These are phyloP conservation scores for Ustilago loliicola DNA, from an alignment of 1,284 basidiomycete species.

Conservation along the genomic window DNA sequence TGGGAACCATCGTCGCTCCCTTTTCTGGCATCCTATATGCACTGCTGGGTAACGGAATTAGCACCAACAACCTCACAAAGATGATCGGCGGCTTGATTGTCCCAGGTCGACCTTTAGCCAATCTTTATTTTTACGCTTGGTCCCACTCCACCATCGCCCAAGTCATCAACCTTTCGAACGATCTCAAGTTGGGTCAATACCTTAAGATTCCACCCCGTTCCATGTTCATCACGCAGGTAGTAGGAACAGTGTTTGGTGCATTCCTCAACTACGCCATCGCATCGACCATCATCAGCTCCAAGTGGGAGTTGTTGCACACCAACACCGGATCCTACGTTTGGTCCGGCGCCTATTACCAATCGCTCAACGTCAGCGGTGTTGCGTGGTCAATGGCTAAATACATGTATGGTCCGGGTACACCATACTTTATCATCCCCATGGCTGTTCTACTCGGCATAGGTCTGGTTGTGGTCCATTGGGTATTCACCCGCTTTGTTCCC, in stretches of 20 bases:
- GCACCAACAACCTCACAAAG: slow-evolving; percentile 52
- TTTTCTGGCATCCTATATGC: slow-evolving; percentile 48
- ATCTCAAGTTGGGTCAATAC: slow-evolving; percentile 59
- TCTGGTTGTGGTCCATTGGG: slow-evolving; percentile 32
- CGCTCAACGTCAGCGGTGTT: slow-evolving; percentile 37
- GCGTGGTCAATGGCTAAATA: slow-evolving; percentile 51
- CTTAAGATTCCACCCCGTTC: slow-evolving; percentile 58
- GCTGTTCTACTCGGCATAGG: slow-evolving; percentile 35
- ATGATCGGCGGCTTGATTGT: slow-evolving; percentile 49
- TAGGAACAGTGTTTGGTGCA: slow-evolving; percentile 45
- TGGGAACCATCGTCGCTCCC: slow-evolving; percentile 46
- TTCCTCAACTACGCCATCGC: slow-evolving; percentile 53
- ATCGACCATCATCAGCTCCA: slow-evolving; percentile 31
- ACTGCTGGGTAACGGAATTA: slow-evolving; percentile 36
- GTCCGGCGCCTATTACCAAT: slow-evolving; percentile 39
- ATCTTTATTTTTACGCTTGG: slow-evolving; percentile 56
- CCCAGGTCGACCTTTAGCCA: slow-evolving; percentile 53
- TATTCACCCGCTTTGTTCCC: slow-evolving; percentile 18
- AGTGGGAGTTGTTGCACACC: slow-evolving; percentile 49
- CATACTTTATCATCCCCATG: slow-evolving; percentile 49
- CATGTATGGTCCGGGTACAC: slow-evolving; percentile 29
- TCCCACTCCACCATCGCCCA: slow-evolving; percentile 48
- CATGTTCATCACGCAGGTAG: slow-evolving; percentile 51
- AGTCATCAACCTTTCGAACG: slow-evolving; percentile 45
- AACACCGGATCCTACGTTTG: slow-evolving; percentile 46